Conservation (phyloP, 768 basidiomycete genomes). For the Phlebiopsis gigantea region DNA sequence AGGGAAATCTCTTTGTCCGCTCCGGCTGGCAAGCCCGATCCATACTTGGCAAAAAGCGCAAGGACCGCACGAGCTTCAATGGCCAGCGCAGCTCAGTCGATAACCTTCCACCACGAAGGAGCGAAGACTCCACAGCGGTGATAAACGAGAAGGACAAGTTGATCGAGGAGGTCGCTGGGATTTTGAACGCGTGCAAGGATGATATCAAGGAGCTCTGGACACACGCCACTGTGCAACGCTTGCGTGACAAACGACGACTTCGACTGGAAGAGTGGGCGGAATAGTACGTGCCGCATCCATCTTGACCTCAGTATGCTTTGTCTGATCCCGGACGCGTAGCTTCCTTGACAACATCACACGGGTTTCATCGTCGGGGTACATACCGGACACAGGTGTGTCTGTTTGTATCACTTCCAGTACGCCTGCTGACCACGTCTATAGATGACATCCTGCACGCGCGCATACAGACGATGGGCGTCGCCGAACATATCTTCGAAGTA, state of each 20-base stretch:
- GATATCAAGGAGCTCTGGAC: constrained; percentile 73
- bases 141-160: constrained; percentile 46
- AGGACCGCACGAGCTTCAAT: constrained; percentile 20
- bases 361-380: constrained; percentile 61
- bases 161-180: constrained; percentile 54
- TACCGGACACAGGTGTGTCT: constrained; percentile 65
- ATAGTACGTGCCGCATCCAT: constrained; percentile 50
- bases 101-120: constrained; percentile 19
- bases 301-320: not conserved
- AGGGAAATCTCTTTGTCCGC: constrained; percentile 65
- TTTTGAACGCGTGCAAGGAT: constrained; percentile 52
- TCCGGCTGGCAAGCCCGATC: constrained; percentile 78
- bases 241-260: constrained; percentile 63
- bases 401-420: not conserved
- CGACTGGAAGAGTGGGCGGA: constrained; percentile 86
- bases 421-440: constrained; percentile 25
- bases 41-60: constrained; percentile 30
- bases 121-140: constrained; percentile 7
- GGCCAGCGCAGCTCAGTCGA: constrained; percentile 25
- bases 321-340: constrained; percentile 34
- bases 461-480: constrained; percentile 85
- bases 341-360: constrained; percentile 73
- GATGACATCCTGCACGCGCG: constrained; percentile 89
- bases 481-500: constrained; percentile 80
- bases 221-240: constrained; percentile 61